These are phyloP conservation scores for Knoxdaviesia proteae DNA, from an alignment of 2,329 filamentous ascomycete species.

Conservation along the genomic window DNA sequence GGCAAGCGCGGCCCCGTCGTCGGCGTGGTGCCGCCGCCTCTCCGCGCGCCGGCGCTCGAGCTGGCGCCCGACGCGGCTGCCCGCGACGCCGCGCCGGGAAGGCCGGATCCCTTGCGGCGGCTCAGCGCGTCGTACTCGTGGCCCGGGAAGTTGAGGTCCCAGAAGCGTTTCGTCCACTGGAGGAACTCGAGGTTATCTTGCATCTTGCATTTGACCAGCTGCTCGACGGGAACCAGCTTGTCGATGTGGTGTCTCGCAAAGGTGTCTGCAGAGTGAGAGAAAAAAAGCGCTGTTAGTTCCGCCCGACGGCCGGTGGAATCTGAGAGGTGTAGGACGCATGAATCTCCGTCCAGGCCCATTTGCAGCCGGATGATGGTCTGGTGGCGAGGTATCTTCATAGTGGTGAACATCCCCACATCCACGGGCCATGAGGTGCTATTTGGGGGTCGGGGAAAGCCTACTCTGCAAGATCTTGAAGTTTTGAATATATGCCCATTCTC, in stretches of 20 bases:
- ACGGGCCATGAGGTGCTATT: background rate
- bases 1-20: slow-evolving; percentile 23
- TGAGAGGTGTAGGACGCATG: slow-evolving; percentile 3
- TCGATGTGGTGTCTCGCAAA: slow-evolving; percentile 79
- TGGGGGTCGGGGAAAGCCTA: slow-evolving; percentile 23
- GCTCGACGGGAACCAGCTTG: slow-evolving; percentile 71
- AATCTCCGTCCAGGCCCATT: background rate
- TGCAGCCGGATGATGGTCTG: background rate
- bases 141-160: slow-evolving; percentile 95
- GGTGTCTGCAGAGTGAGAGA: slow-evolving; percentile 31
- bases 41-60: slow-evolving; percentile 23
- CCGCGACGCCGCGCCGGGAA: slow-evolving; percentile 27
- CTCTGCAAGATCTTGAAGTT: slow-evolving; percentile 98
- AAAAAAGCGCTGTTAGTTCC: slow-evolving; percentile 5
- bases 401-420: too few species aligned
- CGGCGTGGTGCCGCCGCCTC: slow-evolving; percentile 39
- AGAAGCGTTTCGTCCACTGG: slow-evolving; percentile 91
- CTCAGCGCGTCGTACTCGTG: slow-evolving; percentile 86
- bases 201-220: slow-evolving; percentile 96
- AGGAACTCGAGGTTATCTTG: slow-evolving; percentile 99
- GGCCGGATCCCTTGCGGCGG: slow-evolving; percentile 59
- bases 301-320: background rate
- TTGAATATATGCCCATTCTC: slow-evolving; percentile 91
- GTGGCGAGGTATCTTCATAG: too few species aligned
- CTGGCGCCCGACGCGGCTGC: slow-evolving; percentile 27